Percentiles rank a stretch among this genome's conserved stretches.
Evolutionary conservation across 2,329 filamentous ascomycete genomes (phyloP).

Genomic region (Nemania sp.): DNA sequence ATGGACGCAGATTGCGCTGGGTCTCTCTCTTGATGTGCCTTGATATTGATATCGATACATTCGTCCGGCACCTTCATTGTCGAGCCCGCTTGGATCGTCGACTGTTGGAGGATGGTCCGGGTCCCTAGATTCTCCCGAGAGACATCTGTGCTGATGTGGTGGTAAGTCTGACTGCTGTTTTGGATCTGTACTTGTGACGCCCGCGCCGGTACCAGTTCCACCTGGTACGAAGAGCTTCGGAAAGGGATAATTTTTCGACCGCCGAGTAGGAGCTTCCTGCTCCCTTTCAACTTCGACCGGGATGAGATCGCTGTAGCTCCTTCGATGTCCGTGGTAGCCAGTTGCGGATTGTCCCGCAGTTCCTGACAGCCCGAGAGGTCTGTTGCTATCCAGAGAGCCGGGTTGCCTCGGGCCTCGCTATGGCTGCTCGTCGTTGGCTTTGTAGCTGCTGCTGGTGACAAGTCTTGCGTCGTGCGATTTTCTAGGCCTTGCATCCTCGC

Average conservation of each 20-base stretch:
- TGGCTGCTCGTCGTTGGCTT: background rate
- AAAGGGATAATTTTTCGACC: constrained; percentile 37
- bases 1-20: constrained; percentile 52
- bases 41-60: constrained; percentile 2
- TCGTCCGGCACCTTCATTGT: background rate
- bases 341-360: constrained; percentile 11
- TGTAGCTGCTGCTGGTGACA: background rate
- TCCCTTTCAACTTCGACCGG: constrained; percentile 41
- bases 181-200: constrained; percentile 17
- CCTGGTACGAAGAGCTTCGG: constrained; percentile 29
- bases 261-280: constrained; percentile 37
- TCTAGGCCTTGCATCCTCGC: background rate
- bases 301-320: constrained; percentile 46
- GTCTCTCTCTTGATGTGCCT: constrained; percentile 18
- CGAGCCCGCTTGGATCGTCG: background rate
- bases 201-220: constrained; percentile 11
- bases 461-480: background rate
- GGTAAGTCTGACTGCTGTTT: constrained; percentile 18
- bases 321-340: constrained; percentile 22
- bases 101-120: constrained; percentile 18
- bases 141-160: constrained; percentile 18
- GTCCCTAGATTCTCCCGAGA: constrained; percentile 7
- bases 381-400: constrained; percentile 16
- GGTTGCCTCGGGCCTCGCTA: constrained; percentile 11
- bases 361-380: constrained; percentile 9